phyloP scores from a whole-genome alignment of 352 stramenopile species.

The Globisporangium rhizosaccharum region DNA sequence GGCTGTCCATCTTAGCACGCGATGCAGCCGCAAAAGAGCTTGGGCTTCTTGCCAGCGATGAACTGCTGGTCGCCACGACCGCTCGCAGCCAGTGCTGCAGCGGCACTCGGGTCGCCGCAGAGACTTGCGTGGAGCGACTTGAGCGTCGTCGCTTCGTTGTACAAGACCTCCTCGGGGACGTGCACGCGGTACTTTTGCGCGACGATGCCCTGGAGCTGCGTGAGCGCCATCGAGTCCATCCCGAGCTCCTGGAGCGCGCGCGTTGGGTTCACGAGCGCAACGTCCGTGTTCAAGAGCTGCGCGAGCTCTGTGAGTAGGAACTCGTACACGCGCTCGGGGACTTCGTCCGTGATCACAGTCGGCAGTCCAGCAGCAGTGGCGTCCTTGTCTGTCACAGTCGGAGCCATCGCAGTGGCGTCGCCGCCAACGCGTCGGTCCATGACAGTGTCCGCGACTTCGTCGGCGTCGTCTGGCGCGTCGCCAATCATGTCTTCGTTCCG shows the following conservation, averaged over 20 bases:
- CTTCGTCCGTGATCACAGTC: constrained; percentile 43
- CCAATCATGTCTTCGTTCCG: constrained; percentile 78
- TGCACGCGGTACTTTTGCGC: constrained; percentile 86
- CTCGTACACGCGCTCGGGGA: constrained; percentile 43
- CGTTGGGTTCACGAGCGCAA: constrained; percentile 37
- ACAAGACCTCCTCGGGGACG: constrained; percentile 92
- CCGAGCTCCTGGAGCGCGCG: constrained; percentile 68
- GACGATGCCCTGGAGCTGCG: constrained; percentile 94
- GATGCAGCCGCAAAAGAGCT: constrained; percentile 72
- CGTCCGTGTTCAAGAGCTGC: constrained; percentile 48
- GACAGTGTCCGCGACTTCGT: constrained; percentile 23
- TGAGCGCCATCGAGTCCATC: constrained; percentile 93
- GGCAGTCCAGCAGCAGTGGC: constrained; percentile 23
- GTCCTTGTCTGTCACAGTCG: constrained; percentile 16
- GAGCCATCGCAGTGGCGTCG: constrained; percentile 11
- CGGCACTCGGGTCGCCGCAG: constrained; percentile 31
- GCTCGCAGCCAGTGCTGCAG: not conserved
- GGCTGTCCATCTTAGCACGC: constrained; percentile 32
- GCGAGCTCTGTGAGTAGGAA: constrained; percentile 62
- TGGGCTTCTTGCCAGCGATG: constrained; percentile 28
- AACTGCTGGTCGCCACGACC: constrained; percentile 15
- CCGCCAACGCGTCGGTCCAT: constrained; percentile 19
- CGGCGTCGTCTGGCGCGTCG: constrained; percentile 31
- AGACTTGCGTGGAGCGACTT: constrained; percentile 75
- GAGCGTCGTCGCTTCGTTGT: constrained; percentile 83